Conservation (phyloP, 2,329 filamentous ascomycete species). For the Cladosporium cucumerinum region DNA sequence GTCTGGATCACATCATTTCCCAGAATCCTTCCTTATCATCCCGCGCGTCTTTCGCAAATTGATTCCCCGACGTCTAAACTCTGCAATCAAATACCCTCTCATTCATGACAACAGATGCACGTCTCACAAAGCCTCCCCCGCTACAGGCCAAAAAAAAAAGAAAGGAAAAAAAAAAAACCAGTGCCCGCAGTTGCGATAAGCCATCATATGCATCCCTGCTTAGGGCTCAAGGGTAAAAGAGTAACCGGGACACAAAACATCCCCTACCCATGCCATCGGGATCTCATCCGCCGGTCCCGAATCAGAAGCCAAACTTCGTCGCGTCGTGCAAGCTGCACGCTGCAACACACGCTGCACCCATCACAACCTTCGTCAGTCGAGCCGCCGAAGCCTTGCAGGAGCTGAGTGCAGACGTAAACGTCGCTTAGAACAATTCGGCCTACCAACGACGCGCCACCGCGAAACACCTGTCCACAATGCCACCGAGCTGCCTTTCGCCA, state of each 20-base stretch:
- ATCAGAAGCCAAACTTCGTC: neutral
- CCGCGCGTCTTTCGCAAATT: neutral
- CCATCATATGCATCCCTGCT: neutral
- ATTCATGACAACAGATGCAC: neutral
- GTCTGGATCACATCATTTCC: neutral
- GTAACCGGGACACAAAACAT: neutral
- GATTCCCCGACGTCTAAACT: neutral
- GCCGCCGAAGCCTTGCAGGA: slow-evolving; percentile 5
- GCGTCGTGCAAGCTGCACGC: neutral
- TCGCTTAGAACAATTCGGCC: neutral
- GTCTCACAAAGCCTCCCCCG: neutral
- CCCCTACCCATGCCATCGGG: slow-evolving; percentile 3
- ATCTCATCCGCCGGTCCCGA: neutral
- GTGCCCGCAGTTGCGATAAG: neutral
- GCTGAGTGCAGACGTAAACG: neutral
- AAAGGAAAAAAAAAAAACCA: too few species aligned
- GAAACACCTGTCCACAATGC: slow-evolving; percentile 1
- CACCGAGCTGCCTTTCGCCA: neutral
- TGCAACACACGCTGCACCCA: neutral
- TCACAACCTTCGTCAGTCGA: neutral
- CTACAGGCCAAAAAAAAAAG: neutral
- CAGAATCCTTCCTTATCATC: neutral
- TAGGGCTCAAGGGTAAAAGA: neutral
- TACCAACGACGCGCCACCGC: neutral
- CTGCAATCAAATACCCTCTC: neutral